Percentiles rank a stretch among this genome's conserved stretches.
Evolutionary conservation across 2,329 filamentous ascomycete genomes (phyloP).

Genomic region (Zasmidium angulare): DNA sequence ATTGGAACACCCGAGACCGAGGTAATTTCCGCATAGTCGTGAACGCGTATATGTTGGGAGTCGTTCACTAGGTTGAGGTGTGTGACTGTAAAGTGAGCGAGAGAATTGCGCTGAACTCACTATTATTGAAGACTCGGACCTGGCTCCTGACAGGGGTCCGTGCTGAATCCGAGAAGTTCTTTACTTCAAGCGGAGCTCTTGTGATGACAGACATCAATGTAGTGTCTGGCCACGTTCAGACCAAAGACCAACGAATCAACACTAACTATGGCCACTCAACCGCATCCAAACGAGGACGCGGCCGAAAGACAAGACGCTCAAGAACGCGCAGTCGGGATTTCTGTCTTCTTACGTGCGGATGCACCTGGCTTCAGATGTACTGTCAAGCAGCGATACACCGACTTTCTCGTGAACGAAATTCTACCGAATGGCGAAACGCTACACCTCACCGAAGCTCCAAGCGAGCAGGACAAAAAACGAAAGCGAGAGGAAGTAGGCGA

Average conservation of each 20-base stretch:
- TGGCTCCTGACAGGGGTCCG: background rate
- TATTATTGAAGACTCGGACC: background rate
- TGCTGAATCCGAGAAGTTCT: background rate
- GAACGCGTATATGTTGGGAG: no score
- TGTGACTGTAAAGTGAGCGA: no score
- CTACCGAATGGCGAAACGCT: constrained; percentile 71
- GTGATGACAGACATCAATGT: no score
- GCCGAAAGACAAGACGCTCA: constrained; percentile 29
- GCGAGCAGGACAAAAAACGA: constrained; percentile 22
- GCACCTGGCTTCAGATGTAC: constrained; percentile 62
- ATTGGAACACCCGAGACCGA: no score
- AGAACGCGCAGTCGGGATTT: constrained; percentile 58
- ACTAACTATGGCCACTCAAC: background rate
- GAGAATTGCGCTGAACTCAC: no score
- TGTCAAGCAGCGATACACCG: constrained; percentile 78
- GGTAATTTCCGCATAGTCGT: no score
- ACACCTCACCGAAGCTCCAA: constrained; percentile 59
- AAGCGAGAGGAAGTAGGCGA: constrained; percentile 20
- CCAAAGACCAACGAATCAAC: no score
- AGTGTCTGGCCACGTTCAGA: no score
- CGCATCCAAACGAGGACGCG: background rate
- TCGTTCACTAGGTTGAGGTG: no score
- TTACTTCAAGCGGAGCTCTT: background rate
- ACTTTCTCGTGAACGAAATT: constrained; percentile 92
- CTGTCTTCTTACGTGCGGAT: constrained; percentile 59